phyloP scores from a whole-genome alignment of 106 monocot species.

The Narthecium ossifragum region DNA sequence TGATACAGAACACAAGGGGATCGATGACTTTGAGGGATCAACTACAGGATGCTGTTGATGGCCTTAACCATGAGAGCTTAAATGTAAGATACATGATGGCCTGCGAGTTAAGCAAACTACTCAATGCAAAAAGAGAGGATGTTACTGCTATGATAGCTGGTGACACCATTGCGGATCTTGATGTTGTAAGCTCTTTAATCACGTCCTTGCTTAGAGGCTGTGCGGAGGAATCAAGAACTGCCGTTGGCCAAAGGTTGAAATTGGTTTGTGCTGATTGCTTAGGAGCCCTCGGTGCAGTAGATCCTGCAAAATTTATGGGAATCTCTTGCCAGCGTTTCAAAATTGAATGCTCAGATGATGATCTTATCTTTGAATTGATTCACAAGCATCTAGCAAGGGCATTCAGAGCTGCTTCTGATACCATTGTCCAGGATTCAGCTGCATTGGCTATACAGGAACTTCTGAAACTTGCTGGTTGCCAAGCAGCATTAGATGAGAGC shows the following conservation, averaged over 20 bases:
- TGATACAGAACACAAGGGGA: slow-evolving; percentile 89
- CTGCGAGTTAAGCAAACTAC: slow-evolving; percentile 79
- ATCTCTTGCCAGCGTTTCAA: slow-evolving; percentile 79
- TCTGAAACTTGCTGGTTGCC: slow-evolving; percentile 81
- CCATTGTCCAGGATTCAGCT: slow-evolving; percentile 89
- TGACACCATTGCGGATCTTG: slow-evolving; percentile 67
- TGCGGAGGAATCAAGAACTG: slow-evolving; percentile 83
- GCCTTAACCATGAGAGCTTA: slow-evolving; percentile 93
- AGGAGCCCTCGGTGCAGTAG: slow-evolving; percentile 93
- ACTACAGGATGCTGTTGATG: slow-evolving; percentile 66
- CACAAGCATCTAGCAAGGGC: slow-evolving; percentile 93
- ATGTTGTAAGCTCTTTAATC: slow-evolving; percentile 75
- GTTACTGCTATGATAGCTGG: slow-evolving; percentile 67
- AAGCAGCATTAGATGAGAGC: slow-evolving; percentile 57
- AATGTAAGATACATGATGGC: slow-evolving; percentile 98
- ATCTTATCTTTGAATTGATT: slow-evolving; percentile 98
- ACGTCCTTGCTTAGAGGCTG: slow-evolving; percentile 80
- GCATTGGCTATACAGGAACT: slow-evolving; percentile 99
- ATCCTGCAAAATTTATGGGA: slow-evolving; percentile 91
- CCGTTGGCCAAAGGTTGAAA: slow-evolving; percentile 82
- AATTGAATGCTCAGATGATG: slow-evolving; percentile 97
- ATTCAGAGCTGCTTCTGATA: slow-evolving; percentile 93
- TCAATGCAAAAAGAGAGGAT: slow-evolving; percentile 76
- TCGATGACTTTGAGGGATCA: slow-evolving; percentile 83
- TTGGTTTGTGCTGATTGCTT: slow-evolving; percentile 92